Conservation (phyloP, 2,329 filamentous ascomycete species). For the Neoascochyta sp. region DNA sequence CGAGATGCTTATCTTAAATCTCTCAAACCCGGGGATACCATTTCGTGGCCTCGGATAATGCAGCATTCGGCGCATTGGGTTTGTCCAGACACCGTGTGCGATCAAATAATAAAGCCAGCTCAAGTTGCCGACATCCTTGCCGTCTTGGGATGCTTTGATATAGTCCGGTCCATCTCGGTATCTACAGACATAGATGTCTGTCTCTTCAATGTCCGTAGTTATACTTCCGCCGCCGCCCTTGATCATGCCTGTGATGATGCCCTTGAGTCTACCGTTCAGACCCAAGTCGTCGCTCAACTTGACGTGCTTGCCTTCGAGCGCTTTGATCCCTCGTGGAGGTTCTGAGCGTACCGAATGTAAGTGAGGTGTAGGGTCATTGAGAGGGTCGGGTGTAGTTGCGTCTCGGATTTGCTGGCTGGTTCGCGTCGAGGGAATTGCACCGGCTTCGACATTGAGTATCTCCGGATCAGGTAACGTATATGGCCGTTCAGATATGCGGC, state of each 20-base stretch:
- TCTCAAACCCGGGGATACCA: constrained; percentile 75
- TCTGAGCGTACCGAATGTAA: constrained; percentile 18
- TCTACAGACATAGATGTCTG: constrained; percentile 82
- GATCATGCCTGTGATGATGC: constrained; percentile 69
- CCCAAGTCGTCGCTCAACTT: constrained; percentile 73
- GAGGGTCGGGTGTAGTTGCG: constrained; percentile 32
- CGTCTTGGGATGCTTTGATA: constrained; percentile 66
- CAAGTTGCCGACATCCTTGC: constrained; percentile 85
- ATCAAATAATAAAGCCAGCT: constrained; percentile 94
- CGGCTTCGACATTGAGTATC: constrained; percentile 52
- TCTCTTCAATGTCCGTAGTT: constrained; percentile 61
- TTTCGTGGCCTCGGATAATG: constrained; percentile 82
- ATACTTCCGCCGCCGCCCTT: constrained; percentile 66
- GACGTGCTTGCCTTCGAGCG: constrained; percentile 75
- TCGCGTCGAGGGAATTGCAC: constrained; percentile 44
- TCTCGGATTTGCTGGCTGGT: constrained; percentile 40
- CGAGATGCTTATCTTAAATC: constrained; percentile 78
- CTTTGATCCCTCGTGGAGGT: constrained; percentile 42
- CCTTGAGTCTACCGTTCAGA: constrained; percentile 62
- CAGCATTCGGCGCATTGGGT: constrained; percentile 73
- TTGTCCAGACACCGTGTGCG: constrained; percentile 83
- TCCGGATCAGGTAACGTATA: constrained; percentile 85
- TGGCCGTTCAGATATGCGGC: constrained; percentile 81
- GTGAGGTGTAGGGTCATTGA: constrained; percentile 18
- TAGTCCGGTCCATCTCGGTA: constrained; percentile 82